These are phyloP conservation scores for Nyctanthes arbortristis DNA, from an alignment of 257 asterid species.

Conservation along the genomic window DNA sequence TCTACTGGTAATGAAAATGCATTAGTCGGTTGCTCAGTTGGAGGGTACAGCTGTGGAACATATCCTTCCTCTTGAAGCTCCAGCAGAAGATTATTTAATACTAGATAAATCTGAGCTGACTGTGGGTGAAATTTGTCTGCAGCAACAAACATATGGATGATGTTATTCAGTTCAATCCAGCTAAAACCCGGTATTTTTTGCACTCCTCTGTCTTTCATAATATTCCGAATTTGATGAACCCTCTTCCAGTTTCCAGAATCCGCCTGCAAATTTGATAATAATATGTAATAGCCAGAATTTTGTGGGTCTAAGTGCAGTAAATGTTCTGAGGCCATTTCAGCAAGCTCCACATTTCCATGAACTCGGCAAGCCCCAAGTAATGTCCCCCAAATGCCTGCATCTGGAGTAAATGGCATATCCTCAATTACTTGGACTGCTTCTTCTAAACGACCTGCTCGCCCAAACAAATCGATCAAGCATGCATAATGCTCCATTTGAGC, in stretches of 20 bases:
- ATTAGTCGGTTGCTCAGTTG: constrained; percentile 5
- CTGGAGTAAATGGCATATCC: constrained; percentile 74
- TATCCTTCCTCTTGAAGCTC: constrained; percentile 70
- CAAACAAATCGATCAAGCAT: constrained; percentile 73
- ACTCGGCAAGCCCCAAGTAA: constrained; percentile 77
- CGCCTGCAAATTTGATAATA: constrained; percentile 77
- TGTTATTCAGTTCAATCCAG: constrained; percentile 72
- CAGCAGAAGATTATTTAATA: constrained; percentile 51
- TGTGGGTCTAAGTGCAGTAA: constrained; percentile 68
- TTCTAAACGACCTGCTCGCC: constrained; percentile 66
- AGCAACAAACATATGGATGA: constrained; percentile 69
- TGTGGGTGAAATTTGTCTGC: constrained; percentile 70
- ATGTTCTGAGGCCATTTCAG: constrained; percentile 71
- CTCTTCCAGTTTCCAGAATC: constrained; percentile 68
- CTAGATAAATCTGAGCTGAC: constrained; percentile 50
- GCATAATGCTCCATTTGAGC: constrained; percentile 81
- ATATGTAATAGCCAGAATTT: constrained; percentile 82
- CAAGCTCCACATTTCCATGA: constrained; percentile 75
- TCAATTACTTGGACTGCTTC: constrained; percentile 55
- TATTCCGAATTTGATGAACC: constrained; percentile 53
- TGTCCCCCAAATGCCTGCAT: constrained; percentile 91
- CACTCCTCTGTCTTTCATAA: constrained; percentile 80
- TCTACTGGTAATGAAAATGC: constrained; percentile 5
- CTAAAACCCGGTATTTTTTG: constrained; percentile 77
- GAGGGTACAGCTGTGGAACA: constrained; percentile 24